phyloP scores from a whole-genome alignment of 495 filamentous ascomycete species.

The Xylaria acuta region DNA sequence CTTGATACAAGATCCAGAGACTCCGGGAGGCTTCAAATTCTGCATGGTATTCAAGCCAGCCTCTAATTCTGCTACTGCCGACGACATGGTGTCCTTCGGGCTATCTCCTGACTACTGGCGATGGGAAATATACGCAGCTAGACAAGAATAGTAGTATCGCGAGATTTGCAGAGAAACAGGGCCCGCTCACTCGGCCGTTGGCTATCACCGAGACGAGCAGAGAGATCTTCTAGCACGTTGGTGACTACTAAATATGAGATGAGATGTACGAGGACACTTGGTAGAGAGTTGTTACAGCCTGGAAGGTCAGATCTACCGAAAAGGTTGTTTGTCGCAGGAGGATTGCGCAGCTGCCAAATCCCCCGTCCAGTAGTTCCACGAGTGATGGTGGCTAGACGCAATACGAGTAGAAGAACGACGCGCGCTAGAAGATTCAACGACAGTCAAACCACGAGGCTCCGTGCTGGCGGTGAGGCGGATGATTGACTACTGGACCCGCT shows the following conservation, averaged over 20 bases:
- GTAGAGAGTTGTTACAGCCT: conserved; percentile 29
- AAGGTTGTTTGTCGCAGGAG: conserved; percentile 13
- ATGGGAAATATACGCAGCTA: conserved; percentile 27
- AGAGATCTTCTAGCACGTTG: conserved; percentile 28
- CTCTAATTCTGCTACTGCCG: conserved; percentile 89
- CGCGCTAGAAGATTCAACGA: conserved; percentile 16
- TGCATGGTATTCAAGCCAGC: conserved; percentile 89
- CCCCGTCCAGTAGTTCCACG: conserved; percentile 10
- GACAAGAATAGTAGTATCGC: conserved; percentile 28
- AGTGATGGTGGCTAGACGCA: conserved; percentile 6
- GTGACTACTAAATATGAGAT: conserved; percentile 29
- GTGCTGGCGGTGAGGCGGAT: neutral
- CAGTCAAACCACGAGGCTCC: conserved; percentile 2
- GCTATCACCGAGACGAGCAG: conserved; percentile 27
- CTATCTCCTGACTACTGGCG: conserved; percentile 35
- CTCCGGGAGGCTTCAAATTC: conserved; percentile 87
- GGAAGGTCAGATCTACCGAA: conserved; percentile 26
- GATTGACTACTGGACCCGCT: conserved; percentile 26
- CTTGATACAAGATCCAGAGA: conserved; percentile 87
- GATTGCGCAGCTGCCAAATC: conserved; percentile 15
- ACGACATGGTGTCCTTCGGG: conserved; percentile 65
- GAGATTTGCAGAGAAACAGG: conserved; percentile 12
- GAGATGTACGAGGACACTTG: conserved; percentile 28
- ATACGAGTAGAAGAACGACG: conserved; percentile 21
- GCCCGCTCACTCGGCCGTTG: conserved; percentile 4